Evolutionary conservation across 2,329 filamentous ascomycete genomes (phyloP), one percentile per base, ranked within the genome.

Genomic region (Penicillium sp.): DNA sequence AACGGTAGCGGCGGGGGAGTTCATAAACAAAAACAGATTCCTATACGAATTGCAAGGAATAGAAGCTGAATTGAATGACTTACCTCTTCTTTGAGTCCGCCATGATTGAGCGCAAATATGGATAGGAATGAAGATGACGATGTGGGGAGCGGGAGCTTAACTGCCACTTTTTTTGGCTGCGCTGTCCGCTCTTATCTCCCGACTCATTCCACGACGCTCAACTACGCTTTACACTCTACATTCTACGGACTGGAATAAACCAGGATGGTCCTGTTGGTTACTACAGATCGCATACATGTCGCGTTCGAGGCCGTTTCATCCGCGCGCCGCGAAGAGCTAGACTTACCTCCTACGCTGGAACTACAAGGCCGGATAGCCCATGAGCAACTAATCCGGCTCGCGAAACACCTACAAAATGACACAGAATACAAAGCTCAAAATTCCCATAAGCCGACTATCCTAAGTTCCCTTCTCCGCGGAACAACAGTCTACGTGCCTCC

Each of bases 401-500:
- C 73, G 3, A 69, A 60, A 38, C 62, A 68, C 22, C 62, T 73
- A 24, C 63, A 61, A 48, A 46, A 48, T 14, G 43, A 58, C 21
- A 22, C 54, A 5, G 55, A 56, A 44, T 57, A 58, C 43, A 54
- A 43, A 36, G 50, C 57, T 1, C 32, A 36, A 9, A 44, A 8
- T 8, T 48, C 43, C 10, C 43, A 40, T 8, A 45, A 27, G 4
- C 50, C 46, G 7, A 59, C 75, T 54, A 83, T 80, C 14, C 80
- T 97, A 11, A 88, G 93, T 61, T 67, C 76, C 32, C 82, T 97
- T 31, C 80, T 97, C 9, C 83, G 79, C 52, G 89, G 90, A 43
- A 84, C 90, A 24, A 80, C 70, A 50, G 77, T 95, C 59, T 95
- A 95, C 72, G 73, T 85, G 9, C 83, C 90, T n/a, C 90, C 92